These are phyloP conservation scores for Streptanthus diversifolius DNA, from an alignment of 345 rosid genomes.

Conservation along the genomic window DNA sequence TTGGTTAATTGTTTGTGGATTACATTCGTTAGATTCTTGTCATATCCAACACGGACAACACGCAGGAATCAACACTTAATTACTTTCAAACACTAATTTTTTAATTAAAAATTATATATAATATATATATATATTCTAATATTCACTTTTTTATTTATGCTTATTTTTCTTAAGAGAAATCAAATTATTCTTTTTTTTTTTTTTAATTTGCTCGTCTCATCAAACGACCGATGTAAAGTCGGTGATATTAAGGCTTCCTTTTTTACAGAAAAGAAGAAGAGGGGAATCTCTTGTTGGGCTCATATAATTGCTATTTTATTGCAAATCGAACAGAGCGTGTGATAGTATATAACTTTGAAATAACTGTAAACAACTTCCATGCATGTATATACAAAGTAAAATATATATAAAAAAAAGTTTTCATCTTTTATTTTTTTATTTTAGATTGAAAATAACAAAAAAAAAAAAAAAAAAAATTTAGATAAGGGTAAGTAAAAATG, in stretches of 20 bases:
- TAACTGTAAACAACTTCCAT: background rate
- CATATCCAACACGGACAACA: conserved; percentile 34
- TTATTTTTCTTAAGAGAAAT: background rate
- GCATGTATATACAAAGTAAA: background rate
- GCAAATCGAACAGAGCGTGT: background rate
- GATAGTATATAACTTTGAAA: background rate
- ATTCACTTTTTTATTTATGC: background rate
- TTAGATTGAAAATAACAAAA: too few relatives aligned
- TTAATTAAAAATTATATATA: background rate
- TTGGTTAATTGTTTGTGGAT: conserved; percentile 21
- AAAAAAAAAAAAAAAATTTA: background rate
- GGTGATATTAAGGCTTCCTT: background rate
- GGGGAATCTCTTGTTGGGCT: background rate
- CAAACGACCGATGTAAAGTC: background rate
- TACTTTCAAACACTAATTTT: conserved; percentile 18
- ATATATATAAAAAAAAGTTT: background rate
- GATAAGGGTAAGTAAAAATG: background rate
- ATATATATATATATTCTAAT: background rate
- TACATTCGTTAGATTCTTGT: conserved; percentile 34
- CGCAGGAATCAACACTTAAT: conserved; percentile 22
- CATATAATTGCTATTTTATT: background rate
- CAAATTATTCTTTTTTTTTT: background rate
- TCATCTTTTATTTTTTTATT: background rate
- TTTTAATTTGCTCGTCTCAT: background rate
- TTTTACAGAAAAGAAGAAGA: background rate